Base-by-base conservation (phyloP, 2,329 filamentous ascomycete genomes). In the Fusarium hainanense region DNA sequence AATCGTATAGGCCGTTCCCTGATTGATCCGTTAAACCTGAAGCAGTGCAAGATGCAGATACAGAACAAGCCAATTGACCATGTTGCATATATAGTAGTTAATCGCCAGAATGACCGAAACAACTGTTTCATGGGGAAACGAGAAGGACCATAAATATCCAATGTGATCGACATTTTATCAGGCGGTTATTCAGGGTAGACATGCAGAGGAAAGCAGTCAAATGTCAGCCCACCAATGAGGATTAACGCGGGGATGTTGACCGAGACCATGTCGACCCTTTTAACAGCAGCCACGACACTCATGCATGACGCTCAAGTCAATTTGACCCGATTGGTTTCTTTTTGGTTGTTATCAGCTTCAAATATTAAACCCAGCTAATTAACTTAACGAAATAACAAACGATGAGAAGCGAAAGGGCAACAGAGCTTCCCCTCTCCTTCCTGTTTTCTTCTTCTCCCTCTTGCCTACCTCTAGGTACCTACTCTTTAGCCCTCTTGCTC, bases 251-350 rank as follows among this genome's bases (percentile, higher is more conserved):
- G 72, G 69, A 56, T 65, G 46, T 69, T 60, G 52, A 41, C 40
- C 50, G 66, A 69, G 63, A 54, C 47, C 48, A 56, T 47, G 55
- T 60, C 66, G 72, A 77, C 68, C 82, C 82, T 82, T 80, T 83
- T 77, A 82, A 79, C 75, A 78, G 76, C 76, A 82, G 82, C 83
- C 83, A 85, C 83, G 83, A 84, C 82, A 82, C 66, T 79, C 76
- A 58, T 83, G 82, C 81, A 82, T 80, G 51, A 61, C 44, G 47
- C 37, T 54, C 54, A 71, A 57, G 49, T 55, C 56, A 60, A 40
- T 43, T 49, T 64, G 54, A 54, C 56, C 63, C 41, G 54, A 66
- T 66, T 66, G 63, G 63, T 23, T 66, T 66, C 43, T 27, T 23
- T 27, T 27, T 30, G 41, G 27, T 57, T 68, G 46, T 70, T 44